Conservation (phyloP, 345 rosid genomes). For the Pistacia vera region DNA sequence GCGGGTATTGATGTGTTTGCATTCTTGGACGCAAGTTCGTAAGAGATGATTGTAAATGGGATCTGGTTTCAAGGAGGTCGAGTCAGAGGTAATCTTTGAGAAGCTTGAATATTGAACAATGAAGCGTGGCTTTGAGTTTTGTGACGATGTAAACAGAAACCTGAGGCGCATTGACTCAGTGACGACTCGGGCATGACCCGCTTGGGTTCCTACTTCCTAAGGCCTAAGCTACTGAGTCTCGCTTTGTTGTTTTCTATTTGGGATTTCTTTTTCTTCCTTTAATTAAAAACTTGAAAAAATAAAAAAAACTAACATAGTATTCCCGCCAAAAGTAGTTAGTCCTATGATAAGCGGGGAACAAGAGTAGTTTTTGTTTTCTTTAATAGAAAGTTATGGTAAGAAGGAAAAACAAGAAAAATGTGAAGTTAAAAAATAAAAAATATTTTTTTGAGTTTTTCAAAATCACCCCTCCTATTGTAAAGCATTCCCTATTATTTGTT, state of each 20-base stretch:
- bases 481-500: no score
- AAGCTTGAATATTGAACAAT: conserved; percentile 30
- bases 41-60: conserved; percentile 32
- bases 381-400: no score
- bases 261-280: background rate
- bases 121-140: conserved; percentile 20
- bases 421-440: no score
- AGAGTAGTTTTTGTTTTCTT: no score
- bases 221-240: no score
- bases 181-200: background rate
- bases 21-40: conserved; percentile 43
- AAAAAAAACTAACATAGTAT: background rate
- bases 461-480: no score
- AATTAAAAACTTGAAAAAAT: background rate
- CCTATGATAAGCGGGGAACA: no score
- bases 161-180: conserved; percentile 31
- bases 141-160: conserved; percentile 16
- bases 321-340: background rate
- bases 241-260: background rate
- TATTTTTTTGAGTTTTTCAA: no score
- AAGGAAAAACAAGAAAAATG: no score
- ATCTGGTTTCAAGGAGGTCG: conserved; percentile 10
- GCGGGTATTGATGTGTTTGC: conserved; percentile 48
- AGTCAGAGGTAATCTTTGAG: conserved; percentile 19
- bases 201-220: background rate